phyloP scores from a whole-genome alignment of 2,329 filamentous ascomycete species.

The Colletotrichum echinochloae region DNA sequence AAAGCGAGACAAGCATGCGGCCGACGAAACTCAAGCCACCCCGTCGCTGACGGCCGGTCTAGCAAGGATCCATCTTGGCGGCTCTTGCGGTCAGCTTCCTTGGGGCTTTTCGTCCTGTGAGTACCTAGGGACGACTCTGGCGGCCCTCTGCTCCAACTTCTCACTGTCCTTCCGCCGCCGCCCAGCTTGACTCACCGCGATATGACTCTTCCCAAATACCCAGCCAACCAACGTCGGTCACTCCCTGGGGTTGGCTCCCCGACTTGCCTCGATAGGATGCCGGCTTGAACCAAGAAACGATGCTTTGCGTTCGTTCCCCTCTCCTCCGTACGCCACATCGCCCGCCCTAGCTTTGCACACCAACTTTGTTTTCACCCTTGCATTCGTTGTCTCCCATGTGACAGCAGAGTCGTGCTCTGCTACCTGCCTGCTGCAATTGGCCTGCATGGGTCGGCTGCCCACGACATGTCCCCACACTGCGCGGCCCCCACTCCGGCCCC shows the following conservation, averaged over 20 bases:
- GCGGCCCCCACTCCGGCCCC: not conserved
- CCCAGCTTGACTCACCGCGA: not conserved
- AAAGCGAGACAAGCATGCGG: not conserved
- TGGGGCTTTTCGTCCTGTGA: not conserved
- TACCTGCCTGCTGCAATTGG: too few species aligned
- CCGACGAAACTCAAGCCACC: not conserved
- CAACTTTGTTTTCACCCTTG: not conserved
- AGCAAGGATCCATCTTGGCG: not conserved
- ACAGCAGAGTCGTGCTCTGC: too few species aligned
- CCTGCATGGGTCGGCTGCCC: not conserved
- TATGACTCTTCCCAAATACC: not conserved
- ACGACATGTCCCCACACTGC: not conserved
- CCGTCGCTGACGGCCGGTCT: not conserved
- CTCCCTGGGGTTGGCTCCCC: not conserved
- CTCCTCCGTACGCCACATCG: slow-evolving; percentile 32
- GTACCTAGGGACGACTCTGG: not conserved
- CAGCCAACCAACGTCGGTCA: not conserved
- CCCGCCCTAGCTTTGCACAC: slow-evolving; percentile 41
- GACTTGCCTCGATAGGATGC: not conserved
- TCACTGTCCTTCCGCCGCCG: not conserved
- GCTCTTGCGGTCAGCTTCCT: not conserved
- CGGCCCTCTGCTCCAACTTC: not conserved
- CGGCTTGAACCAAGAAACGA: slow-evolving; percentile 16
- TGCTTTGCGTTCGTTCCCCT: not conserved
- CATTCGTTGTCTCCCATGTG: not conserved